phyloP scores from a whole-genome alignment of 2,329 filamentous ascomycete species.

The Diplodia mutila region DNA sequence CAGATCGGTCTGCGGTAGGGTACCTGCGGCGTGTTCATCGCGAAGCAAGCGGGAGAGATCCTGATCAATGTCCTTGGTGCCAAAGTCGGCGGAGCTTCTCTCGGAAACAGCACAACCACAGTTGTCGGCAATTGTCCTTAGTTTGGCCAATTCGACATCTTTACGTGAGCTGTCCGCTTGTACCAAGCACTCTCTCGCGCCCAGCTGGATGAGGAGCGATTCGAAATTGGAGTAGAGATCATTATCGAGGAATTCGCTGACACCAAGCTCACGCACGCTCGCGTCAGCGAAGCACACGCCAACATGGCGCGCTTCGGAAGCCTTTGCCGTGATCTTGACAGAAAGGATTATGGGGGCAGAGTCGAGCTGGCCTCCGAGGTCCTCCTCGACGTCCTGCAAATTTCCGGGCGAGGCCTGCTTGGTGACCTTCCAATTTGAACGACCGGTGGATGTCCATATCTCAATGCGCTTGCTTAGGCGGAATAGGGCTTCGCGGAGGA shows the following conservation, averaged over 20 bases:
- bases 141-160: conserved; percentile 84
- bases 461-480: conserved; percentile 88
- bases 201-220: conserved; percentile 91
- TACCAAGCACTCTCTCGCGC: conserved; percentile 91
- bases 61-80: conserved; percentile 90
- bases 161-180: conserved; percentile 78
- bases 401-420: conserved; percentile 95
- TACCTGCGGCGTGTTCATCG: conserved; percentile 76
- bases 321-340: conserved; percentile 89
- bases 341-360: conserved; percentile 92
- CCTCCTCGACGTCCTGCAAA: conserved; percentile 94
- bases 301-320: conserved; percentile 79
- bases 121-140: conserved; percentile 86
- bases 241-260: conserved; percentile 98
- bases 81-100: conserved; percentile 75
- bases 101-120: conserved; percentile 91
- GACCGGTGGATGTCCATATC: conserved; percentile 78
- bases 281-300: conserved; percentile 98
- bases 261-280: conserved; percentile 90
- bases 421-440: conserved; percentile 87
- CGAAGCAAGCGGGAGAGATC: conserved; percentile 86
- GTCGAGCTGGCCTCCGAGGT: conserved; percentile 84
- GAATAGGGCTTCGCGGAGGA: conserved; percentile 91
- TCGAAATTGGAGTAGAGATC: conserved; percentile 98
- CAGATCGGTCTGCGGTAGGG: conserved; percentile 85